These are phyloP conservation scores for Lipomyces japonicus DNA, from an alignment of 805 yeast species.

Conservation along the genomic window DNA sequence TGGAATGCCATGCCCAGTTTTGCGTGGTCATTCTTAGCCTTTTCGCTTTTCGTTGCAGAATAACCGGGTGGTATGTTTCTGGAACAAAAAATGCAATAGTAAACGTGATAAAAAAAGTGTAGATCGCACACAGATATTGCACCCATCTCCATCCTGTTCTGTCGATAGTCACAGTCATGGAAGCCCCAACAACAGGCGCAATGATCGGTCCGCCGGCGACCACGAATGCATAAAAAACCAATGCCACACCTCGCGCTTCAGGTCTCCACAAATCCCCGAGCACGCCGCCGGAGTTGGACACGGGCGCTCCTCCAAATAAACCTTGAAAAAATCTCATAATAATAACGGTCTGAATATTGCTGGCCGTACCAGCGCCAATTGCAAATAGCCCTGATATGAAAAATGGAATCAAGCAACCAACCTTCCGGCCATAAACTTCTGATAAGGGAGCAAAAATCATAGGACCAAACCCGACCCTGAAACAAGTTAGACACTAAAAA, in stretches of 20 bases:
- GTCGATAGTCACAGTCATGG: conserved; percentile 60
- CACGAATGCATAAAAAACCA: conserved; percentile 47
- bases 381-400: conserved; percentile 29
- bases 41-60: conserved; percentile 46
- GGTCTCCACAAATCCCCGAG: conserved; percentile 58
- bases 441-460: conserved; percentile 75
- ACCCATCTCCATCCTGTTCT: conserved; percentile 67
- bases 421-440: conserved; percentile 67
- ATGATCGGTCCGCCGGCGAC: conserved; percentile 44
- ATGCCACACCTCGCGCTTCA: conserved; percentile 51
- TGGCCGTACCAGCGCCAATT: conserved; percentile 39
- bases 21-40: conserved; percentile 66
- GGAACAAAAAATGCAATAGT: conserved; percentile 43
- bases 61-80: conserved; percentile 46
- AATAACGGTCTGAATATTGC: conserved; percentile 53
- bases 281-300: conserved; percentile 82
- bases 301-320: conserved; percentile 72
- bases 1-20: conserved; percentile 82
- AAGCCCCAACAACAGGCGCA: conserved; percentile 58
- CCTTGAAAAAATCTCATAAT: conserved; percentile 75
- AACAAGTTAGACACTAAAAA: background rate
- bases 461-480: conserved; percentile 69
- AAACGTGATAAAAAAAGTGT: conserved; percentile 53
- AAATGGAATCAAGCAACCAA: conserved; percentile 53
- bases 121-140: conserved; percentile 73